A percentile compares a stretch with the other conserved stretches of the same genome.
phyloP scores from a whole-genome alignment of 2,329 filamentous ascomycete species.

The Diaporthe citri region DNA sequence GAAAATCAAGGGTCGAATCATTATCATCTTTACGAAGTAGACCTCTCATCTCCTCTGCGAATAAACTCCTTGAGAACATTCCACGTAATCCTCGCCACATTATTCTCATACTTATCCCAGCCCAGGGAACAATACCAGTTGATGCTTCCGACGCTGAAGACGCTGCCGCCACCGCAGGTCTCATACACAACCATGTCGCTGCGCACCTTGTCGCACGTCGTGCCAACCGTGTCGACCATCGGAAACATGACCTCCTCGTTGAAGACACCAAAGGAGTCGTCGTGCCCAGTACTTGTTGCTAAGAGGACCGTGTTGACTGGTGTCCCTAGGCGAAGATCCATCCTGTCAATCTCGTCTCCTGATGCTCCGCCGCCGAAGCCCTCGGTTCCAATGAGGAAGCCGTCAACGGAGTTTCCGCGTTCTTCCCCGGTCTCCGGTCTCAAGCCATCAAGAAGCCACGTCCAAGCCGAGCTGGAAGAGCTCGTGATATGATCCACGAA shows the following conservation, averaged over 20 bases:
- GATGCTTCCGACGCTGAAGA: neutral
- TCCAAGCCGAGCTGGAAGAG: neutral
- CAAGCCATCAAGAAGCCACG: neutral
- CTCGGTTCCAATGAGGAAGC: neutral
- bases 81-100: neutral
- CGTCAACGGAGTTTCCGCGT: neutral
- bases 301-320: neutral
- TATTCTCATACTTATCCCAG: neutral
- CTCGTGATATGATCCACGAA: neutral
- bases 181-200: neutral
- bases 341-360: neutral
- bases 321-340: neutral
- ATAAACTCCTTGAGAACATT: neutral
- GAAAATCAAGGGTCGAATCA: neutral
- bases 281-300: neutral
- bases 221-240: neutral
- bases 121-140: neutral
- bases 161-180: neutral
- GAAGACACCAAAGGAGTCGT: neutral
- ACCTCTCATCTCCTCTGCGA: neutral
- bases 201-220: neutral
- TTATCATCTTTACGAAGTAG: neutral
- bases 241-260: neutral
- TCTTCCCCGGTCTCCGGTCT: neutral
- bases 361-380: neutral